Evolutionary conservation across 441 rosid genomes (phyloP).

Genomic region (Francoa sonchifolia): DNA sequence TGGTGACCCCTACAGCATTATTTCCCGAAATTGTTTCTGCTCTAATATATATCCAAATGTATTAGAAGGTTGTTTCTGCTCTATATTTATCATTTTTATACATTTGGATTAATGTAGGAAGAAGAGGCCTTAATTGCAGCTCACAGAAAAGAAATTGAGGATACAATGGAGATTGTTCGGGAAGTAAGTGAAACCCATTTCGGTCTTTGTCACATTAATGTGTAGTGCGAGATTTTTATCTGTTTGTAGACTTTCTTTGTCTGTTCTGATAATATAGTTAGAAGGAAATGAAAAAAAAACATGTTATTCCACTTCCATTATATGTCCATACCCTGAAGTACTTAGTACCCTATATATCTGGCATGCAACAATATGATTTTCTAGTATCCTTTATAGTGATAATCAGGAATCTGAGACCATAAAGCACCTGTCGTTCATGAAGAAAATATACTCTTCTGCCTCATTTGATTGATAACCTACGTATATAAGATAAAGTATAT

Average conservation of each 20-base stretch:
- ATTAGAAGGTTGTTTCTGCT: neutral
- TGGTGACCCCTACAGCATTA: constrained; percentile 12
- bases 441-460: too few species aligned
- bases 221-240: too few species aligned
- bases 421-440: too few species aligned
- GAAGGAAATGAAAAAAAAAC: neutral
- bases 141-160: constrained; percentile 98
- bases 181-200: constrained; percentile 42
- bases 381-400: too few species aligned
- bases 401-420: too few species aligned
- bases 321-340: neutral
- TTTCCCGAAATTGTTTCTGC: neutral
- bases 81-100: neutral
- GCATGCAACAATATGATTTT: too few species aligned
- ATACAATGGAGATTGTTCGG: constrained; percentile 94
- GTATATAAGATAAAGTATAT: too few species aligned
- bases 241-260: too few species aligned
- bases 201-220: neutral
- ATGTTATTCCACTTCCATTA: neutral
- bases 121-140: constrained; percentile 90
- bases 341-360: neutral
- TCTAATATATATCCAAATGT: too few species aligned
- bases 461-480: too few species aligned
- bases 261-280: neutral
- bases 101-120: constrained; percentile 36